Percentiles rank a stretch among this genome's conserved stretches.
Evolutionary conservation across 805 yeast genomes (phyloP).

Genomic region (Candida awuae): DNA sequence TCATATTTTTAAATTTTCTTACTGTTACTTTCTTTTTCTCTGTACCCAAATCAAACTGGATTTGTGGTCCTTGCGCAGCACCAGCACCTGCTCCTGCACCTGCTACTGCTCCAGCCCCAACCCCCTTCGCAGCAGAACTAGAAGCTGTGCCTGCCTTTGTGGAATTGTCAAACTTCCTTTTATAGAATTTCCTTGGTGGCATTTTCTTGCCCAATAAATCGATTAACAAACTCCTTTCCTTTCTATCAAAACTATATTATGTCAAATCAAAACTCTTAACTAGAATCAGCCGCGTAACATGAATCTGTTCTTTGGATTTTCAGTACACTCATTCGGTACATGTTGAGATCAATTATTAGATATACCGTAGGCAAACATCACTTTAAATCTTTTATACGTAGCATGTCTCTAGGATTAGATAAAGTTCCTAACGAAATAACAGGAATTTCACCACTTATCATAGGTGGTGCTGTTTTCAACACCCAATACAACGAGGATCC

Average conservation of each 20-base stretch:
- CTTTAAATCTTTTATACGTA: too few relatives aligned
- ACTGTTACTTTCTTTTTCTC: conserved; percentile 68
- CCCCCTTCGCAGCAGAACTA: too few relatives aligned
- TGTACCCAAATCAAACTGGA: conserved; percentile 17
- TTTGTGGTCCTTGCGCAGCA: conserved; percentile 8
- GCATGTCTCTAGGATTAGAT: conserved; percentile 17
- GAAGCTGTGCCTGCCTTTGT: background rate
- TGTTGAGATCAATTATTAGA: too few relatives aligned
- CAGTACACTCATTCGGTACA: too few relatives aligned
- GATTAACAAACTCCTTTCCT: background rate
- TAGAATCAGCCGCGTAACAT: background rate
- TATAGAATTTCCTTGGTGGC: conserved; percentile 9
- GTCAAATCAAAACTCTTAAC: too few relatives aligned
- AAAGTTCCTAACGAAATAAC: conserved; percentile 22
- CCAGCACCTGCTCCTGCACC: background rate
- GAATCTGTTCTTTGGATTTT: too few relatives aligned
- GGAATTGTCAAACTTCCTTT: background rate
- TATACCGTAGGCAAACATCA: too few relatives aligned
- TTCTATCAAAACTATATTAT: too few relatives aligned
- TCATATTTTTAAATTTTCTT: conserved; percentile 56
- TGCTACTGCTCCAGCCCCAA: background rate
- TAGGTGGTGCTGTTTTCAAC: conserved; percentile 89
- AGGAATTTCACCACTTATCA: conserved; percentile 48
- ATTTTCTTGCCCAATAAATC: too few relatives aligned
- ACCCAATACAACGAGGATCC: conserved; percentile 73